These are phyloP conservation scores for Ajuga chamaepitys DNA, from an alignment of 257 asterid genomes.

Conservation along the genomic window DNA sequence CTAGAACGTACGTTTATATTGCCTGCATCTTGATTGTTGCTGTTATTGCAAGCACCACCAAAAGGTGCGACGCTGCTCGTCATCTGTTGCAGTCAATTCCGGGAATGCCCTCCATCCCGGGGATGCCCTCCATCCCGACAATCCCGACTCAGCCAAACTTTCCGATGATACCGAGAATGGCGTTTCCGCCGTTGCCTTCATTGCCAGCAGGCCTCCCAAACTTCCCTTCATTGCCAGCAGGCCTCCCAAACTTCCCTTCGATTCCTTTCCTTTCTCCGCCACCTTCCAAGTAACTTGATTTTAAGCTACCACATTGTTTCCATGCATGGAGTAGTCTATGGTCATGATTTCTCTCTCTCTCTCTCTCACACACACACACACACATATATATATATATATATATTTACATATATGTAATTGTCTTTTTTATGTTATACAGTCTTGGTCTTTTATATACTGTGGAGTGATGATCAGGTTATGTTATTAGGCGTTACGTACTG, in stretches of 20 bases:
- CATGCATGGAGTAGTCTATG: neutral
- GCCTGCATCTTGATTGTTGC: constrained; percentile 9
- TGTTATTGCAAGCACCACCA: constrained; percentile 8
- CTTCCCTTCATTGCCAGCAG: constrained; percentile 15
- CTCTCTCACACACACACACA: neutral
- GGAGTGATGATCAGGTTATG: neutral
- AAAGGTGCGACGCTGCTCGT: constrained; percentile 20
- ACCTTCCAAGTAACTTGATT: constrained; percentile 16
- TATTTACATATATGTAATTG: neutral
- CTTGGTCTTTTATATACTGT: neutral
- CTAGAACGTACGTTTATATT: constrained; percentile 4
- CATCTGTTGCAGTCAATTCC: constrained; percentile 22
- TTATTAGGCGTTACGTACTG: neutral
- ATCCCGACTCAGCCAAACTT: constrained; percentile 16
- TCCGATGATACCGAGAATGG: constrained; percentile 10
- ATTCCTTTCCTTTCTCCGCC: constrained; percentile 21
- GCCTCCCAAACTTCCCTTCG: constrained; percentile 17
- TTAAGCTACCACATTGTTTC: neutral
- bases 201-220: constrained; percentile 15
- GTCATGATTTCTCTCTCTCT: no score
- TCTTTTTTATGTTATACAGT: neutral
- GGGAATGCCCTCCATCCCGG: constrained; percentile 11
- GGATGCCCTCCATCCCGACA: constrained; percentile 13
- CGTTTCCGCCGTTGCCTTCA: constrained; percentile 13
- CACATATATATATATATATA: neutral